Evolutionary conservation across 306 rosid genomes (phyloP), one percentile per base, ranked within the genome.

Genomic region (Malus orientalis): DNA sequence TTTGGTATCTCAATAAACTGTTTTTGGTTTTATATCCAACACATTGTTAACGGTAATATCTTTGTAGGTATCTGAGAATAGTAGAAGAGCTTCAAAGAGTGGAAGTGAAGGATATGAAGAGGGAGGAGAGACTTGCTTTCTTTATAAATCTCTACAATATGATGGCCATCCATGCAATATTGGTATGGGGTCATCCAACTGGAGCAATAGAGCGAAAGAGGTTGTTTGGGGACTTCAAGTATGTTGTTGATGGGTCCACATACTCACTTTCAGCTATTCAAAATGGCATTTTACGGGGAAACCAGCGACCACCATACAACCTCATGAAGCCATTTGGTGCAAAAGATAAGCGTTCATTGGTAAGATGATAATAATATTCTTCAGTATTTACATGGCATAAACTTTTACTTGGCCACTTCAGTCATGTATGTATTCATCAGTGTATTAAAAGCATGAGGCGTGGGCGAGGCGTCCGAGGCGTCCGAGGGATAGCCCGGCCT

Each of bases 11-110:
- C 74, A 80, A 67, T 69, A 14, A 71, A 22, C 23, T 59, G 3
- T 29, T 42, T 63, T 27, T 54, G 18, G 10, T 30, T 78, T 51
- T 67, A 51, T 67, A 32, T 47, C 29, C 8, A 57, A 80, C 75
- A 36, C 62, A 69, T n/a, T 71, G 25, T 77, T 53, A 40, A 57
- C 78, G 20, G 58, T 69, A 59, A 54, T 70, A 18, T 75, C 63
- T 61, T 83, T 84, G 54, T 76, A 95, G 98, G 87, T 95, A 89
- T 78, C 74, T 90, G 91, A 92, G 98, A 90, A 90, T 80, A 73
- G 89, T 90, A 9, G 96, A 90, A 82, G 98, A 92, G 92, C 96
- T 94, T 66, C 97, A 94, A 84, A 85, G 98, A 82, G 98, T 89
- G 29, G 93, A 95, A 85, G 67, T 89, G 70, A 86, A 76, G 70